Evolutionary conservation across 768 basidiomycete species (phyloP).

Genomic region (Mycena chlorophos): DNA sequence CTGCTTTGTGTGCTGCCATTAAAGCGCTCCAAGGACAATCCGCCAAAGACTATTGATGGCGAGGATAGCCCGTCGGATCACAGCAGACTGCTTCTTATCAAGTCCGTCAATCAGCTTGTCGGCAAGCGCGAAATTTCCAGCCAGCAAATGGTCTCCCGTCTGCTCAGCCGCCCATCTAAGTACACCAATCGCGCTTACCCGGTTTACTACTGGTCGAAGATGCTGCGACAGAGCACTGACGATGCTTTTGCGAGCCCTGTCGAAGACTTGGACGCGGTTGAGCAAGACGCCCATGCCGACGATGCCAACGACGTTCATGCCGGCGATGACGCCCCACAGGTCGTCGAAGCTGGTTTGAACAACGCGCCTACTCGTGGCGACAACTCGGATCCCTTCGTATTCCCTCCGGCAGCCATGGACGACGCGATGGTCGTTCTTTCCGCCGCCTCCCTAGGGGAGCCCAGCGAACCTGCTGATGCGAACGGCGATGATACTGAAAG

Average conservation of each 20-base stretch:
- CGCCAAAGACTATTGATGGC: conserved; percentile 18
- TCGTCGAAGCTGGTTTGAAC: no score
- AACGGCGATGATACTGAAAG: not conserved
- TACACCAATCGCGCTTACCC: conserved; percentile 9
- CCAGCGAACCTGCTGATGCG: not conserved
- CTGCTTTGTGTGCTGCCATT: conserved; percentile 19
- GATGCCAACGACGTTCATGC: not conserved
- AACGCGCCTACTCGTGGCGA: no score
- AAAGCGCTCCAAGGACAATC: conserved; percentile 10
- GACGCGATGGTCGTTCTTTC: not conserved
- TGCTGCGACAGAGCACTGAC: conserved; percentile 10
- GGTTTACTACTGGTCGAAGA: conserved; percentile 10
- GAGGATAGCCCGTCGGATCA: conserved; percentile 7
- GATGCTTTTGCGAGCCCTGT: conserved; percentile 1
- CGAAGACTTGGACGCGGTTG: not conserved
- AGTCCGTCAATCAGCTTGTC: conserved; percentile 8
- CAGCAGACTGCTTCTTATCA: conserved; percentile 10
- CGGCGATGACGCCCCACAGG: no score
- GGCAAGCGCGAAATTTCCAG: conserved; percentile 13
- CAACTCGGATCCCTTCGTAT: not conserved
- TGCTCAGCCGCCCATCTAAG: conserved; percentile 1
- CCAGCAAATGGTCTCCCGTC: conserved; percentile 7
- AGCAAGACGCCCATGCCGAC: not conserved
- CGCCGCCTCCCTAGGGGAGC: not conserved
- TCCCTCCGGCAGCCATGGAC: not conserved